Percentiles rank a stretch among this genome's conserved stretches.
Conservation (phyloP, 306 rosid genomes). For the Dalbergia cochinchinensis region DNA sequence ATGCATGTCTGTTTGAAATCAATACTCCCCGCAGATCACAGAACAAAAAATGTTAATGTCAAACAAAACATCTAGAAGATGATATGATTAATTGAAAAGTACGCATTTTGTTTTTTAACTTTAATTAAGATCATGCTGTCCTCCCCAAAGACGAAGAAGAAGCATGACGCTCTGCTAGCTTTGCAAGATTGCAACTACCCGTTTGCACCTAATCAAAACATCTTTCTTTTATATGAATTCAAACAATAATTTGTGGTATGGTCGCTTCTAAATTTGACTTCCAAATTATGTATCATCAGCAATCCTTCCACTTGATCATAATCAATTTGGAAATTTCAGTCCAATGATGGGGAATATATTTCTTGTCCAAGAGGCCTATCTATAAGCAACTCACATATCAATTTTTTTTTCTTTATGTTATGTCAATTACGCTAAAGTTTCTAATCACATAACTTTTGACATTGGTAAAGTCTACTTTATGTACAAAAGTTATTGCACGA, state of each 20-base stretch:
- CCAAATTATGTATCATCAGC: background rate
- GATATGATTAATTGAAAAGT: constrained; percentile 33
- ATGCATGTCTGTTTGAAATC: too few species aligned
- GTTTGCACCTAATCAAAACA: background rate
- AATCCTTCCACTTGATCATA: constrained; percentile 8
- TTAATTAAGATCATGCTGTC: constrained; percentile 5
- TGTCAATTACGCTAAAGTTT: constrained; percentile 12
- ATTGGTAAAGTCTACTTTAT: constrained; percentile 20
- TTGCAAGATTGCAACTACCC: constrained; percentile 3
- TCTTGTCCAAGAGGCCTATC: constrained; percentile 32
- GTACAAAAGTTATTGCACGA: background rate
- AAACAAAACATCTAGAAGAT: constrained; percentile 41
- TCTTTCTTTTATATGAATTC: background rate
- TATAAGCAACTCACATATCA: background rate
- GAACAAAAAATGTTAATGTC: background rate
- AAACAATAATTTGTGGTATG: constrained; percentile 8
- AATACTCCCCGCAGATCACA: background rate
- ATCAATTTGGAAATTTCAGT: constrained; percentile 20
- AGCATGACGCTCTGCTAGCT: background rate
- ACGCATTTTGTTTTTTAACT: constrained; percentile 7
- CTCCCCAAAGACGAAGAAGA: background rate
- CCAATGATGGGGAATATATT: constrained; percentile 40
- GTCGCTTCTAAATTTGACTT: constrained; percentile 17
- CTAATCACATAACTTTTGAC: constrained; percentile 34
- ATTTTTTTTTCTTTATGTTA: background rate